Evolutionary conservation across 768 basidiomycete genomes (phyloP), one percentile per base, ranked within the genome.

Genomic region (Erythrobasidium yunnanense): DNA sequence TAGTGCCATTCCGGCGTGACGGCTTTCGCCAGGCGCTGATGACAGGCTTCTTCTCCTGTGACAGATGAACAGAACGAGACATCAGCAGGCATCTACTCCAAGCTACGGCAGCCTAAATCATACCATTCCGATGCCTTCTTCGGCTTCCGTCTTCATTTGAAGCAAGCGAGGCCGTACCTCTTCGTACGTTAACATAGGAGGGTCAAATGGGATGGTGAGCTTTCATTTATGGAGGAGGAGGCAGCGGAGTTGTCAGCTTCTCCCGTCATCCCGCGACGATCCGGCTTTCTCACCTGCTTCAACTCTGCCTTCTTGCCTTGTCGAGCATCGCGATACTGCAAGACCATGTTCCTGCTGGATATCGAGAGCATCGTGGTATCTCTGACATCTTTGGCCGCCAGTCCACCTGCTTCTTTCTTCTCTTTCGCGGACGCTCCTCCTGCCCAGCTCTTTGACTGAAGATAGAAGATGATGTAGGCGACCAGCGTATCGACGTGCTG

Each of bases 401-500:
- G 27, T 20, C 25, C 62, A 11, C 13, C 49, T n/a, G 25, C 2
- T 27, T 33, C 33, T 58, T 63, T 7, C 38, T 77, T 77, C 29
- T 81, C 79, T 22, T 77, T 71, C 11, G 87, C 80, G 69, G 85
- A 42, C 11, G 38, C 38, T 11, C 38, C 38, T 11, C 38, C 38
- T 11, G 11, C 38, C 83, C 7, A 85, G 87, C 71, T 80, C 87
- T 80, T 85, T 82, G 69, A 84, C 86, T 45, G 38, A 23, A 63
- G 56, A 20, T 67, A 55, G 46, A 69, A 66, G n/a, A 56, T 33
- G 55, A 85, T 86, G 70, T 88, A 90, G 2, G 86, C 86, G 34
- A 90, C 86, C 70, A 90, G 78, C 1, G 88, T 89, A 73, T 89
- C 87, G 0, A 86, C 86, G 71, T 89, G 88, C 68, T 78, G 83